Conservation (phyloP, 1,284 basidiomycete genomes). For the Malassezia brasiliensis region DNA sequence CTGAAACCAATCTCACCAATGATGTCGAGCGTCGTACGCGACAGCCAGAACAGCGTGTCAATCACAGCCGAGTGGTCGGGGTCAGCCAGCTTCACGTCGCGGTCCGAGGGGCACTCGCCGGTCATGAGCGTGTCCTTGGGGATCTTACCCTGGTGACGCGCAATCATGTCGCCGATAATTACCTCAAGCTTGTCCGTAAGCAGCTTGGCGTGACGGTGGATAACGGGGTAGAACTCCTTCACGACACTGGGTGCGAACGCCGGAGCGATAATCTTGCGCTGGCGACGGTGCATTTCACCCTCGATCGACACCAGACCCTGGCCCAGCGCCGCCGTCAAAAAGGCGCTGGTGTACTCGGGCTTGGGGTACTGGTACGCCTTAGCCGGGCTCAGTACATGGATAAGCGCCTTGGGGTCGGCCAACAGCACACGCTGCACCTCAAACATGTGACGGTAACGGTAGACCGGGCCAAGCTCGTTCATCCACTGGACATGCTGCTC, state of each 20-base stretch:
- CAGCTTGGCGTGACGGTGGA: slow-evolving; percentile 23
- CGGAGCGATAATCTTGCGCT: slow-evolving; percentile 30
- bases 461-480: slow-evolving; percentile 23
- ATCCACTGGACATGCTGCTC: slow-evolving; percentile 19
- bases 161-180: slow-evolving; percentile 20
- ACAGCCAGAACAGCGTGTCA: slow-evolving; percentile 29
- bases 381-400: slow-evolving; percentile 31
- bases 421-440: slow-evolving; percentile 34
- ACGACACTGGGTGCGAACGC: slow-evolving; percentile 29
- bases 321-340: slow-evolving; percentile 33
- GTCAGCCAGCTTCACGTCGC: not conserved
- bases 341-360: slow-evolving; percentile 23
- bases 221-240: slow-evolving; percentile 22
- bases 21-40: slow-evolving; percentile 36
- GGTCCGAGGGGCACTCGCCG: slow-evolving; percentile 1
- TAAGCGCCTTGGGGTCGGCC: slow-evolving; percentile 33
- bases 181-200: slow-evolving; percentile 23
- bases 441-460: slow-evolving; percentile 38
- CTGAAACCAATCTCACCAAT: slow-evolving; percentile 44
- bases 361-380: slow-evolving; percentile 43
- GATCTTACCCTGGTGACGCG: slow-evolving; percentile 23
- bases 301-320: slow-evolving; percentile 39
- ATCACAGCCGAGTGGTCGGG: slow-evolving; percentile 14
- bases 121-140: not conserved
- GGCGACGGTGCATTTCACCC: slow-evolving; percentile 38